Percentiles rank a stretch among this genome's conserved stretches.
Conservation (phyloP, 805 yeast species). For the Metschnikowia corniflorae region DNA sequence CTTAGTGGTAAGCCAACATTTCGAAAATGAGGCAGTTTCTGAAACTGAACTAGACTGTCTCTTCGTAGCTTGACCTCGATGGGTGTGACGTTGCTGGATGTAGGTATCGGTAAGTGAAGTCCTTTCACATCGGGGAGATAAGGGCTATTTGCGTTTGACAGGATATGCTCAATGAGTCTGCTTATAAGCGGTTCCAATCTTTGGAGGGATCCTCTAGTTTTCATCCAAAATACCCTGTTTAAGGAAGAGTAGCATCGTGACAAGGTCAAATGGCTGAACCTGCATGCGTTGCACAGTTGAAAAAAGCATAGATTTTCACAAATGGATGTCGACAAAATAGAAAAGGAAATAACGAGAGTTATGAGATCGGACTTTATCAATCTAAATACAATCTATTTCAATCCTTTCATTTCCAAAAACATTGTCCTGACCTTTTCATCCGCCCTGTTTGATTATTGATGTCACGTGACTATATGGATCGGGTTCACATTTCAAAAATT, state of each 20-base stretch:
- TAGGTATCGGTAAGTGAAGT: background rate
- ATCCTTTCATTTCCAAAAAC: no score
- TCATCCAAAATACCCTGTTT: no score
- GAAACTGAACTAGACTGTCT: slow-evolving; percentile 9
- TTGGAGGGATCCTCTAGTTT: no score
- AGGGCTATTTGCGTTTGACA: slow-evolving; percentile 5
- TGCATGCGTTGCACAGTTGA: no score
- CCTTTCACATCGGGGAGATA: slow-evolving; percentile 6
- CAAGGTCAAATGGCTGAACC: no score
- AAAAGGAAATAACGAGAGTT: no score
- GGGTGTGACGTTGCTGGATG: slow-evolving; percentile 2
- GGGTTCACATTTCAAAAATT: background rate
- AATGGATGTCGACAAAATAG: no score
- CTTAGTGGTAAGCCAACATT: slow-evolving; percentile 6
- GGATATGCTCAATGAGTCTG: slow-evolving; percentile 7
- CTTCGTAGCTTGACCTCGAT: slow-evolving; percentile 9
- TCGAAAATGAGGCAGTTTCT: slow-evolving; percentile 8
- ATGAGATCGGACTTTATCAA: no score
- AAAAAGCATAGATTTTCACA: no score
- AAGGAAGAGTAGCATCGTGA: no score
- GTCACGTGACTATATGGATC: slow-evolving; percentile 6
- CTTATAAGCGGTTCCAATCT: slow-evolving; percentile 3
- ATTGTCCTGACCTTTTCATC: no score
- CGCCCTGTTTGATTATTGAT: background rate
- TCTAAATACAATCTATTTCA: no score